Base-by-base conservation (phyloP, 1,284 basidiomycete species). In the Malassezia sympodialis region DNA sequence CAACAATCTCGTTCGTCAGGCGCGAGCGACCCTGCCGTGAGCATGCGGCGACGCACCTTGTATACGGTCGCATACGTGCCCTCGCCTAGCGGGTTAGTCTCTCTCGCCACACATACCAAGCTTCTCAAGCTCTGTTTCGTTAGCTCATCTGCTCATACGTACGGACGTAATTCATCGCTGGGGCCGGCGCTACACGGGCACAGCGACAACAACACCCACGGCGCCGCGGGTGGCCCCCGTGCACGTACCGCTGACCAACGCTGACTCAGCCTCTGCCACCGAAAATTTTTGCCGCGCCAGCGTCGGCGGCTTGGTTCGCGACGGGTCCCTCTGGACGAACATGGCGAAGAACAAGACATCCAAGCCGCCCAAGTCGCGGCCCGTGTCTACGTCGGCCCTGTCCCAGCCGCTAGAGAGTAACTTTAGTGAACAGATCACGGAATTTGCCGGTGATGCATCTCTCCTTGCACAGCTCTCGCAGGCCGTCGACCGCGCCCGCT, bases 401-500 rank as follows among this genome's bases (percentile, higher is more conserved):
- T 81, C 82, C 7, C 82, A 84, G 62, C 82, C 79, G 37, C 31
- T 65, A 17, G 78, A 80, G 41, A 78, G 81, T 59, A 56, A 54
- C 4, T 49, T 58, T 2, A 54, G 80, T 80, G 67, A 72, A 77
- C 27, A 52, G 24, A 75, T 83, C 19, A 83, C 81, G 24, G 78
- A 82, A 8, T 86, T 85, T 71, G 84, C 84, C 14, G 79, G 80
- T 8, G 77, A 79, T 52, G 81, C 80, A 43, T 75, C 77, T 45
- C 76, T 82, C 49, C 85, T 85, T 69, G 83, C 83, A 2, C 79
- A 83, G 58, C 73, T 85, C 43, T 83, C 83, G 27, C 79, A 85
- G 19, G 80, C 84, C 5, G 79, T 86, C 45, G 84, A 86, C 78
- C 86, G 85, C 69, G 84, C 86, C 68, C 80, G 83, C 37, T 75